Evolutionary conservation across 2,329 filamentous ascomycete species (phyloP).

Genomic region (Didymella pinodella): DNA sequence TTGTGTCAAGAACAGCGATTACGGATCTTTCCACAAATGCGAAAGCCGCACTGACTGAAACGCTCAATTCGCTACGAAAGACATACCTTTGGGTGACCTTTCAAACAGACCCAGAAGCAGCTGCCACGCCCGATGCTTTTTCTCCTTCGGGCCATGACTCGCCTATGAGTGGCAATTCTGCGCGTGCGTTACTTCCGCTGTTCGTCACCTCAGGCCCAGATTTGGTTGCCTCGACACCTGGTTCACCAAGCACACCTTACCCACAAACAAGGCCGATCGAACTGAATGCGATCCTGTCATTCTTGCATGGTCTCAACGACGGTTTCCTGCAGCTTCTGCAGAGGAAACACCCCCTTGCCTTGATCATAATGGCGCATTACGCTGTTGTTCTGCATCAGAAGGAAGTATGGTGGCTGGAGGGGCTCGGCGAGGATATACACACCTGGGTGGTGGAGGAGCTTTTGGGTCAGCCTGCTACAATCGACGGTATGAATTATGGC

Average conservation of each 20-base stretch:
- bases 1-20: neutral
- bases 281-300: neutral
- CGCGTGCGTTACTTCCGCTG: neutral
- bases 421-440: conserved; percentile 2
- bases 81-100: neutral
- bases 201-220: neutral
- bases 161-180: neutral
- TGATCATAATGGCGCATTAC: neutral
- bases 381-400: neutral
- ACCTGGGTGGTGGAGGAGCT: conserved; percentile 1
- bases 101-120: neutral
- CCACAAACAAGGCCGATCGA: neutral
- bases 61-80: neutral
- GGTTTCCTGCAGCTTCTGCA: neutral
- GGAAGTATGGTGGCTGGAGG: conserved; percentile 1
- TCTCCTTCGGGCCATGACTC: neutral
- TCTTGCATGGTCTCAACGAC: neutral
- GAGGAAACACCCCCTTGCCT: neutral
- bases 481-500: neutral
- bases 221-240: neutral
- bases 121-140: neutral
- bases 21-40: neutral
- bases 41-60: neutral
- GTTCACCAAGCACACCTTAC: neutral
- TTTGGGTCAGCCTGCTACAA: neutral